phyloP scores from a whole-genome alignment of 1,139 yeast genomes.

The Lodderomyces parapsilosis region DNA sequence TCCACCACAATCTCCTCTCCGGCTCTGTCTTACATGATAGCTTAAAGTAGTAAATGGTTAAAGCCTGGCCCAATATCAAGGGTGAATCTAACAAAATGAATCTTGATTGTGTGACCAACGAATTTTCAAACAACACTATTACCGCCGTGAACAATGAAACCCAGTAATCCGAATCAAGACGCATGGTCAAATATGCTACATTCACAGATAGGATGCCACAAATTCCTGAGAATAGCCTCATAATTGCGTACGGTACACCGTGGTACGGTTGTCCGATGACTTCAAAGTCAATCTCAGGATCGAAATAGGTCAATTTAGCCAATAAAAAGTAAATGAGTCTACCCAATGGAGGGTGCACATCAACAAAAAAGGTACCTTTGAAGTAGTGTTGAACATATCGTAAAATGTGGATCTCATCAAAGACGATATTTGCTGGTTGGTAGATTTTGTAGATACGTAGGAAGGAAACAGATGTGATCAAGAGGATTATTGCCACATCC shows the following conservation, averaged over 20 bases:
- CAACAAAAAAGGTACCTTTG: slow-evolving; percentile 60
- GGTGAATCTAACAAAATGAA: slow-evolving; percentile 52
- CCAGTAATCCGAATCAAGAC: slow-evolving; percentile 40
- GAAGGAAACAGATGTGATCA: slow-evolving; percentile 15
- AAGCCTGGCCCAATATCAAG: slow-evolving; percentile 44
- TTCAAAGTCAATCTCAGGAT: slow-evolving; percentile 34
- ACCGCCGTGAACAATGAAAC: slow-evolving; percentile 46
- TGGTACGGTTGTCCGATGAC: slow-evolving; percentile 33
- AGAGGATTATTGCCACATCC: slow-evolving; percentile 11
- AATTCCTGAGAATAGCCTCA: slow-evolving; percentile 33
- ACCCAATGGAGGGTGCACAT: slow-evolving; percentile 62
- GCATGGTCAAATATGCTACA: slow-evolving; percentile 47
- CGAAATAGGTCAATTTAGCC: slow-evolving; percentile 35
- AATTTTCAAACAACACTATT: slow-evolving; percentile 52
- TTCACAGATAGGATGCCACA: slow-evolving; percentile 48
- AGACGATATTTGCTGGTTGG: slow-evolving; percentile 79
- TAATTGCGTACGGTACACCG: slow-evolving; percentile 32
- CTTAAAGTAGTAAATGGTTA: slow-evolving; percentile 40
- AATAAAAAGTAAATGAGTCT: slow-evolving; percentile 47
- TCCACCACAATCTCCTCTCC: slow-evolving; percentile 45
- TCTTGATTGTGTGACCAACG: slow-evolving; percentile 51
- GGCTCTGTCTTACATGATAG: slow-evolving; percentile 26
- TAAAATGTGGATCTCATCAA: slow-evolving; percentile 78
- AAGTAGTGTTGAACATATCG: slow-evolving; percentile 46
- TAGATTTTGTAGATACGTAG: slow-evolving; percentile 57